These are phyloP conservation scores for Mytilinidion resinicola DNA, from an alignment of 495 filamentous ascomycete genomes.

Conservation along the genomic window DNA sequence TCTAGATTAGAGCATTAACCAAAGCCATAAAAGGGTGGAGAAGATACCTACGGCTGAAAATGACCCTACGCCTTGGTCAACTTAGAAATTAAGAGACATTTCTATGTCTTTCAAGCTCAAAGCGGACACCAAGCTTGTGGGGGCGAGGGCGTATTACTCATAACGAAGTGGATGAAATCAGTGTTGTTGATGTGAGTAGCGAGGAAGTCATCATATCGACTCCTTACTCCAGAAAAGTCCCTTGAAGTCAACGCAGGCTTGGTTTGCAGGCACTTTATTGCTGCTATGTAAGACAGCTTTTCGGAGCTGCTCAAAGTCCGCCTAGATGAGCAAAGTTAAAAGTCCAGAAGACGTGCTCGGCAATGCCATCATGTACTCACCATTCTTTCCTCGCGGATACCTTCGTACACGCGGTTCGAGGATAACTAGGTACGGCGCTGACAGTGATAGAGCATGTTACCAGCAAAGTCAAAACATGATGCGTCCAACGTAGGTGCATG, in stretches of 20 bases:
- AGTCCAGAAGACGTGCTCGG: neutral
- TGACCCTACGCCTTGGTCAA: no score
- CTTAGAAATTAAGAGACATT: no score
- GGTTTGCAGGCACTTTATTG: neutral
- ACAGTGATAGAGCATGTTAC: neutral
- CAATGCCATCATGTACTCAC: neutral
- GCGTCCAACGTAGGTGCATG: neutral
- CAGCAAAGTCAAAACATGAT: neutral
- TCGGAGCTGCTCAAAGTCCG: neutral
- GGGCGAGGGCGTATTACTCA: neutral
- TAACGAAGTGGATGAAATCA: neutral
- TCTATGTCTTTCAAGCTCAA: no score
- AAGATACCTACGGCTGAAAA: neutral
- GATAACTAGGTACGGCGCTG: neutral
- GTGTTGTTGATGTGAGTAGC: constrained; percentile 6
- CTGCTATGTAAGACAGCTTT: neutral
- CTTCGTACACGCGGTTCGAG: neutral
- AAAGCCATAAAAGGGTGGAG: neutral
- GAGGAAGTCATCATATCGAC: constrained; percentile 2
- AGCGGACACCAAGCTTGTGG: neutral
- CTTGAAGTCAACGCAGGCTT: neutral
- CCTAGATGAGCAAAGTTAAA: neutral
- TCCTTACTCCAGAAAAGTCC: neutral
- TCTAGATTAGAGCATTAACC: neutral
- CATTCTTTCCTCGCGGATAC: neutral